Base-by-base conservation (phyloP, 352 stramenopile genomes). In the Globisporangium sylvaticum region DNA sequence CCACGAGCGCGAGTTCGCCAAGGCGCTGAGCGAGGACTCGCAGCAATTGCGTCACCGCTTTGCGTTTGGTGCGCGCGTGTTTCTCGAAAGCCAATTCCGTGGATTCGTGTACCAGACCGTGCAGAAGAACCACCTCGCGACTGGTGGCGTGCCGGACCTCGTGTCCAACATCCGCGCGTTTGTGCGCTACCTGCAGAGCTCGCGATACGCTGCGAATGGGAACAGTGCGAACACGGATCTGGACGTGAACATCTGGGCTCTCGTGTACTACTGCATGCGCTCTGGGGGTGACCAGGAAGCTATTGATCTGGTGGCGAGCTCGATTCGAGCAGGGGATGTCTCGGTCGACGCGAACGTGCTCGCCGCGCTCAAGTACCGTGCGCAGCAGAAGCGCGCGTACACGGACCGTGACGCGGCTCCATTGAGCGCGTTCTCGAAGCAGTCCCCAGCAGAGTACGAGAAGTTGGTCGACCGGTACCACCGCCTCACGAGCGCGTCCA, bases 221-320 rank as follows among this genome's bases (percentile, higher is more conserved):
- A 78, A 65, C 56, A 75, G 73, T 22, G 69, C 44, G 1, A 50
- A 34, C 12, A 50, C 44, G 9, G 61, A 65, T 4, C 37, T 54
- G 1, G 78, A 91, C 55, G 72, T 72, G 9, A 89, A 91, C 68
- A 71, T 87, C 34, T 95, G 87, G 87, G 72, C 85, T 1, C 65
- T 92, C 56, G 50, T 95, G 9, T 95, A 93, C 75, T 95, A 93
- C 69, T 91, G 78, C 25, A 59, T 95, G 18, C 87, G 87, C 39
- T 91, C 82, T 31, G 87, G 87, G 39, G 82, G 83, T 24, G 80
- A 92, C 24, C 71, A 87, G 27, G 87, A 95, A 67, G 86, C 86
- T 8, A 74, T 87, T 3, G 76, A 90, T 29, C 69, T 94, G 5
- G 81, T 78, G 29, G 65, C 66, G 0, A 88, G 74, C 15, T 71